These are phyloP conservation scores for Closterium sp. DNA, from an alignment of 139 green algal species.

Conservation along the genomic window DNA sequence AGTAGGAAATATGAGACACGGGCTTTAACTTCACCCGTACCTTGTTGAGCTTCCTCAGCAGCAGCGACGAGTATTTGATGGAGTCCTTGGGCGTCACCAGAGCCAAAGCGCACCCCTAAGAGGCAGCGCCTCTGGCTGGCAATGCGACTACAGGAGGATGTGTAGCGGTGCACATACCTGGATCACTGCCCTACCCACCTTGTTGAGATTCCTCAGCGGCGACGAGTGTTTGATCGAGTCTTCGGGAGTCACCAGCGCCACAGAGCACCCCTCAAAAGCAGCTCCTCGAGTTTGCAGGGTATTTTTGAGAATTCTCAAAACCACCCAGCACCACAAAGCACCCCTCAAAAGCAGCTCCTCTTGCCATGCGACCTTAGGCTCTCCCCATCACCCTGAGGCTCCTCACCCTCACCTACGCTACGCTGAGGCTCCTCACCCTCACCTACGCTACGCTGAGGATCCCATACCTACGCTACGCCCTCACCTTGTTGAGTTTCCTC, in stretches of 20 bases:
- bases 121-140: constrained; percentile 61
- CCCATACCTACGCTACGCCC: background rate
- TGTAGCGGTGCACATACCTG: no score
- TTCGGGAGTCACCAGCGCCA: no score
- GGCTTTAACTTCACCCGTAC: background rate
- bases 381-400: no score
- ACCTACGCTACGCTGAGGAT: no score
- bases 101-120: constrained; percentile 70
- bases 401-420: background rate
- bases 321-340: constrained; percentile 74
- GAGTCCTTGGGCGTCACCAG: constrained; percentile 69
- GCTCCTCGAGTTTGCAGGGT: no score
- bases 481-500: constrained; percentile 11
- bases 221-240: no score
- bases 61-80: constrained; percentile 17
- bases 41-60: constrained; percentile 18
- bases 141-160: no score
- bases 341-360: constrained; percentile 68
- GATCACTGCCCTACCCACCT: background rate
- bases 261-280: no score
- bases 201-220: no score
- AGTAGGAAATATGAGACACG: no score
- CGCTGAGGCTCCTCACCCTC: no score
- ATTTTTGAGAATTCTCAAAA: constrained; percentile 7
- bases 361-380: no score